A percentile compares a stretch with the other conserved stretches of the same genome.
Conservation (phyloP, 192 early-diverging fungal species). For the Coemansia sp. region DNA sequence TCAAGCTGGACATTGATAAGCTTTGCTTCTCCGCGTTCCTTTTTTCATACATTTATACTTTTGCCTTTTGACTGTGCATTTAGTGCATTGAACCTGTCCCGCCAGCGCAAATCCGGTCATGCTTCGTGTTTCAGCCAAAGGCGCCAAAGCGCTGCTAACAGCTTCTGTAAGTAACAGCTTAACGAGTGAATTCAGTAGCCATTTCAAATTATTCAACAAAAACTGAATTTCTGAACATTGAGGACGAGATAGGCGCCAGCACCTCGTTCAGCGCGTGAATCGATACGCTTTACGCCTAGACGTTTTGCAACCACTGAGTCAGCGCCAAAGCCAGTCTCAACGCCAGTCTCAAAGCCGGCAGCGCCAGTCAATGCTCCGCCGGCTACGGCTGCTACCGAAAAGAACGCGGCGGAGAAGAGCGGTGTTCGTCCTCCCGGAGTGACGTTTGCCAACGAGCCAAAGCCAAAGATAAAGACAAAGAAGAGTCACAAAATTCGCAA, state of each 20-base stretch:
- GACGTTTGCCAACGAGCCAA: constrained; percentile 27
- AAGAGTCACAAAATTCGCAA: constrained; percentile 50
- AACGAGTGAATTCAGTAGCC: not conserved
- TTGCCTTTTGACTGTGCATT: not conserved
- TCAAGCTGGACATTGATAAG: not conserved
- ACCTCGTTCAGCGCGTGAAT: not conserved
- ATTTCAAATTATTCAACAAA: not conserved
- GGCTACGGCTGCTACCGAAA: not conserved
- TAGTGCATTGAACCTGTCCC: not conserved
- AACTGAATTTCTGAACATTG: not conserved
- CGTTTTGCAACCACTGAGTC: constrained; percentile 21
- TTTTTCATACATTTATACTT: not conserved
- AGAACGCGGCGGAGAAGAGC: constrained; percentile 14
- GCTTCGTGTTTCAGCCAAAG: constrained; percentile 4
- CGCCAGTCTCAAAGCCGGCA: not conserved
- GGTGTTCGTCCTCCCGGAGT: constrained; percentile 27
- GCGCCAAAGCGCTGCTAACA: constrained; percentile 12
- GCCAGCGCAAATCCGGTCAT: not conserved
- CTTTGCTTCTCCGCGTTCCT: not conserved
- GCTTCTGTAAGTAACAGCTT: constrained; percentile 15
- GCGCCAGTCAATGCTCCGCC: constrained; percentile 14
- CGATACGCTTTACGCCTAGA: constrained; percentile 4
- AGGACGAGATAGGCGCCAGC: not conserved
- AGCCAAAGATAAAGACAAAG: constrained; percentile 31
- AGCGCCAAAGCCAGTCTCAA: constrained; percentile 1